Evolutionary conservation across 208 protist species (phyloP), one percentile per base, ranked within the genome.

Genomic region (Phytomonas sp.): DNA sequence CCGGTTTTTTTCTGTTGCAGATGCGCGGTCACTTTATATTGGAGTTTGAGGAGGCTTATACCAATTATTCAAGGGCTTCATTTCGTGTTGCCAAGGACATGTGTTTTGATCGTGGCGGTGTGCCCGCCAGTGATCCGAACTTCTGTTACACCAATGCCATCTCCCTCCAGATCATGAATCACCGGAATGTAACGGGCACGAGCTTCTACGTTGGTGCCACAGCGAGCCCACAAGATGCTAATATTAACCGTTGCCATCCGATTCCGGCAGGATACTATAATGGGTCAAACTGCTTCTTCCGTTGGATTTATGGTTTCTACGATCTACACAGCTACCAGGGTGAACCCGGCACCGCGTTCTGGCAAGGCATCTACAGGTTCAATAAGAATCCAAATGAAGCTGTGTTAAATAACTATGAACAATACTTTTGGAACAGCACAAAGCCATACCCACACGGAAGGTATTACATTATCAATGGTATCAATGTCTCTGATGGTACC

Each of bases 261-360:
- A 56, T 33, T 7, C 34, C 33, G 1, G 51, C 59, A 30, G 29
- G 30, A 8, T 6, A 53, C 31, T 34, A 30, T 59, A 83, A 64
- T 71, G 79, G 79, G 51, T 68, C 29, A 11, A 73, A 70, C 60
- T 88, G 83, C 43, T 63, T 53, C 34, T 88, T 85, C 78, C 83
- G 83, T 71, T 88, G 70, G 72, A 62, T 67, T 34, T 79, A 78
- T 59, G 83, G 83, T 30, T 82, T 73, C 70, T 83, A 80, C 72
- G 79, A 83, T 62, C 43, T 61, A 17, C 78, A 72, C 70, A 76
- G 74, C 17, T 83, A 80, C 68, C 30, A 29, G 0, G 71, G 63
- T 11, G 66, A 84, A 70, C 83, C 79, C 0, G 83, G 83, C 37
- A 80, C 80, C 31, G 77, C 71, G 4, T 83, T 79, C 73, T 85